A percentile compares a stretch with the other conserved stretches of the same genome.
phyloP scores from a whole-genome alignment of 768 basidiomycete species.

The Clitopilus passeckerianus region DNA sequence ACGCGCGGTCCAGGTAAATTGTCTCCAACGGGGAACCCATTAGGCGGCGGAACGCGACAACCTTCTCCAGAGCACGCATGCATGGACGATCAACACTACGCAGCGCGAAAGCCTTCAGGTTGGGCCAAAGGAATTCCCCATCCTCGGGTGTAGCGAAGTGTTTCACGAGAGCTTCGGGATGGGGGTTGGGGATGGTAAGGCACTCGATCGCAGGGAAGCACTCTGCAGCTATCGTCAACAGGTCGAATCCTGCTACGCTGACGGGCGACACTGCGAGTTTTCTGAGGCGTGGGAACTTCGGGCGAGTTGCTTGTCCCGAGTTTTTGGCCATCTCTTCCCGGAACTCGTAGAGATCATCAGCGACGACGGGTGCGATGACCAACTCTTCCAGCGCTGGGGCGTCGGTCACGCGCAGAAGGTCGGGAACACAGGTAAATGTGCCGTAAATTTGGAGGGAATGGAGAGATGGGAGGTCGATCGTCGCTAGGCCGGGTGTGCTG shows the following conservation, averaged over 20 bases:
- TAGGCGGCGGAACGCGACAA: slow-evolving; percentile 4
- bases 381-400: not conserved
- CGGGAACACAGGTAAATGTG: slow-evolving; percentile 12
- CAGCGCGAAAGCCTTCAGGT: slow-evolving; percentile 7
- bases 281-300: slow-evolving; percentile 9
- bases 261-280: slow-evolving; percentile 11
- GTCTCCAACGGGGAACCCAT: slow-evolving; percentile 6
- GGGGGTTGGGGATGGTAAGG: slow-evolving; percentile 11
- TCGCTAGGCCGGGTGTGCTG: not conserved
- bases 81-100: slow-evolving; percentile 8
- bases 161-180: slow-evolving; percentile 7
- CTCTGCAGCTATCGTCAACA: slow-evolving; percentile 6
- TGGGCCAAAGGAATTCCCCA: slow-evolving; percentile 6
- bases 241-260: slow-evolving; percentile 4
- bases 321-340: not conserved
- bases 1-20: slow-evolving; percentile 9
- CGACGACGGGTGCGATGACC: not conserved
- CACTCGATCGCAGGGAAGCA: slow-evolving; percentile 11
- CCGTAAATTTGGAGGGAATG: slow-evolving; percentile 12
- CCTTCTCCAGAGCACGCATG: slow-evolving; percentile 7
- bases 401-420: slow-evolving; percentile 9
- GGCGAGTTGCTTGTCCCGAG: not conserved
- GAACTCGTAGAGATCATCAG: slow-evolving; percentile 10
- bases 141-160: slow-evolving; percentile 3
- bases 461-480: slow-evolving; percentile 7